These are phyloP conservation scores for Colletotrichum ledebouriae DNA, from an alignment of 2,329 filamentous ascomycete genomes.

Conservation along the genomic window DNA sequence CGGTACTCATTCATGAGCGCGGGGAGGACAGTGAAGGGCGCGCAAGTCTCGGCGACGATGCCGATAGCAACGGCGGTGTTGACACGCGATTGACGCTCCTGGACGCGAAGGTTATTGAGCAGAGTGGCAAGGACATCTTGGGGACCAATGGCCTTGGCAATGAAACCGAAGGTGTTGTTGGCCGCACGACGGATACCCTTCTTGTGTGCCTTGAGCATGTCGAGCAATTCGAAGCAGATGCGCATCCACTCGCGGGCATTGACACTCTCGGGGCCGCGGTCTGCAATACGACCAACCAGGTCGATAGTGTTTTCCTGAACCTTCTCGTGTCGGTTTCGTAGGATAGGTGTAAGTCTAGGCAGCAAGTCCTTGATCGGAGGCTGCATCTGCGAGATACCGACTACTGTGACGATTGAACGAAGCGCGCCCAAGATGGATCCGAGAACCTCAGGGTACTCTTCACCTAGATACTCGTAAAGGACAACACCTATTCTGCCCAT, in stretches of 20 bases:
- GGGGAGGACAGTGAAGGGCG: conserved; percentile 97
- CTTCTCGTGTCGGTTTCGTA: conserved; percentile 98
- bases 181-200: conserved; percentile 98
- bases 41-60: conserved; percentile 98
- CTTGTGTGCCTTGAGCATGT: conserved; percentile 99
- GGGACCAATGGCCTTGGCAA: conserved; percentile 97
- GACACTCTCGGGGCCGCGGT: conserved; percentile 95
- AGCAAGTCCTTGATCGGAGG: conserved; percentile 97
- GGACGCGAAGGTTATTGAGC: conserved; percentile 95
- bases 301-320: conserved; percentile 99
- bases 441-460: conserved; percentile 98
- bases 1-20: conserved; percentile 99
- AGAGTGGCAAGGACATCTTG: conserved; percentile 97
- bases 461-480: conserved; percentile 96
- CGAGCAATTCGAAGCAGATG: conserved; percentile 97
- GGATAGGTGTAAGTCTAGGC: conserved; percentile 94
- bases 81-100: conserved; percentile 97
- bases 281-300: conserved; percentile 95
- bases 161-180: conserved; percentile 99
- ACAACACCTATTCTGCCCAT: conserved; percentile 96
- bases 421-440: conserved; percentile 96
- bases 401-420: conserved; percentile 95
- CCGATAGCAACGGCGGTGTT: conserved; percentile 99
- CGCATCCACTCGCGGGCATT: conserved; percentile 99
- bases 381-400: conserved; percentile 98